Base-by-base conservation (phyloP, 1,284 basidiomycete genomes). In the Ganoderma leucocontextum region DNA sequence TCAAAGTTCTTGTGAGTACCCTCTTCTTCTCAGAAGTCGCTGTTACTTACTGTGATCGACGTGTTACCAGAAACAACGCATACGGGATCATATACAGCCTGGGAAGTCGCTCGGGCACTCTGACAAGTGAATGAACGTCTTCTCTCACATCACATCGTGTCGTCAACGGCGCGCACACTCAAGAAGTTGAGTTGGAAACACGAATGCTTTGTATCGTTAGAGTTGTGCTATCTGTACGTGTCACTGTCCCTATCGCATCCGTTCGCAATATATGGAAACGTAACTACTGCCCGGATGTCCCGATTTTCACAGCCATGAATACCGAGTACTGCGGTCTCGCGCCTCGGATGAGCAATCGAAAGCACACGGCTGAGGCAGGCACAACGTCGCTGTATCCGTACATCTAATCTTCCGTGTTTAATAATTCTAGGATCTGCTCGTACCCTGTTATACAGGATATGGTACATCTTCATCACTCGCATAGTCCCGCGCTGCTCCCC, bases 51-150 rank as follows among this genome's bases (percentile, higher is more conserved):
- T 19, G 0, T 15, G 36, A 13, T 47, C 19, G 19, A 29, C 29
- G 7, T 53, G 2, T 22, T 52, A 47, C 62, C 75, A 97, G 91
- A 97, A 97, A 82, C 95, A 97, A 80, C 86, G 92, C 60, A 89
- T 97, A 68, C 86, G 95, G 55, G 94, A 97, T 79, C 78, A 86
- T 38, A 81, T 97, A 42, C 90, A 95, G 74, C 95, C 96, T 36
- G 89, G 86, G 44, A 88, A 89, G 75, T 88, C 88, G 17, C 82
- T 97, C 1, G 95, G 95, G 0, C 95, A 97, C 79, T 95, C 94
- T 29, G 95, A 96, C 79, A 82, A 80, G 64, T 73, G 66, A 67
- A 65, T 73, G 66, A 67, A 39, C 22, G 49, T 62, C 29, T 35
- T 25, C 29, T 55, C 25, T 22, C 19, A 44, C 35, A 63, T 63